Evolutionary conservation across 2,329 filamentous ascomycete genomes (phyloP).

Genomic region (Botrytis aclada): DNA sequence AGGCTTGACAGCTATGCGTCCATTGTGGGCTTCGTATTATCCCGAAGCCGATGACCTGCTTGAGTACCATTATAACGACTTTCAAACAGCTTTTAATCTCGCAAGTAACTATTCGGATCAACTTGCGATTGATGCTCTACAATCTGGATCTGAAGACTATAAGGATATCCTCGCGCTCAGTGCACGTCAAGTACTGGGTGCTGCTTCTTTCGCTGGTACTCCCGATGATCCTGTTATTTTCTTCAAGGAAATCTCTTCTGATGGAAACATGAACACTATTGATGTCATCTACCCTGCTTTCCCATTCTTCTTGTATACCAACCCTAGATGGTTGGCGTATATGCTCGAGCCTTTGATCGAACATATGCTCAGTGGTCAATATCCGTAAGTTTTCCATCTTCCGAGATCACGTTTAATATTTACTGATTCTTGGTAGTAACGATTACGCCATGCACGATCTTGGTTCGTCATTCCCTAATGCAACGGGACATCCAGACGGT

Average conservation of each 20-base stretch:
- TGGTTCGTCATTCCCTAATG: conserved; percentile 69
- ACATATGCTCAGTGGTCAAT: conserved; percentile 77
- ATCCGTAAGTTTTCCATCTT: no score
- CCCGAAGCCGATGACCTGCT: conserved; percentile 59
- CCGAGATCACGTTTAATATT: no score
- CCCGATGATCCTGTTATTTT: conserved; percentile 71
- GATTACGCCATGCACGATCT: conserved; percentile 77
- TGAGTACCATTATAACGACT: conserved; percentile 74
- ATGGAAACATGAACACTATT: conserved; percentile 81
- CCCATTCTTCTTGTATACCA: conserved; percentile 83
- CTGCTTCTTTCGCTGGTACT: conserved; percentile 71
- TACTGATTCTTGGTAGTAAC: no score
- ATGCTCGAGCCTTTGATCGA: conserved; percentile 77
- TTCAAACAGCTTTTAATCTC: conserved; percentile 57
- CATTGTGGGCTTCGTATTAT: conserved; percentile 78
- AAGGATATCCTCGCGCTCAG: conserved; percentile 74
- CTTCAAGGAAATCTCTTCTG: conserved; percentile 81
- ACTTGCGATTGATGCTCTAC: conserved; percentile 66
- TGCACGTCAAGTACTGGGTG: conserved; percentile 76
- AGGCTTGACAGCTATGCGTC: conserved; percentile 74
- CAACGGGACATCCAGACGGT: conserved; percentile 67
- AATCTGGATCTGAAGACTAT: conserved; percentile 71
- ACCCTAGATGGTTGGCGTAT: conserved; percentile 76
- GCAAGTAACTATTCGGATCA: conserved; percentile 72
- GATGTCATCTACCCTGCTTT: conserved; percentile 86